phyloP scores from a whole-genome alignment of 2,329 filamentous ascomycete species.

The Sclerotinia borealis region DNA sequence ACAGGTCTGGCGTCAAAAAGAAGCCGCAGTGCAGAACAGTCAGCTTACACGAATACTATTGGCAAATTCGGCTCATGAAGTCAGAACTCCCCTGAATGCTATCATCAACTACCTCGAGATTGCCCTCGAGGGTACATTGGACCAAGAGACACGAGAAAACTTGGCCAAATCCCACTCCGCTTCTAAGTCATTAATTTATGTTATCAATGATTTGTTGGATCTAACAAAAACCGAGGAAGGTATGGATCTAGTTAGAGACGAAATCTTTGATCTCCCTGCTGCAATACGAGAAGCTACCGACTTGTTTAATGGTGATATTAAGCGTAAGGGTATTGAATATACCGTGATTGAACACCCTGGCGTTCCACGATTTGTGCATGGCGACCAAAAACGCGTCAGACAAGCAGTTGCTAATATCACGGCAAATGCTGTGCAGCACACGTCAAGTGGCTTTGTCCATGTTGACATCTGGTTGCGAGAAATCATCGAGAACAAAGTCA shows the following conservation, averaged over 20 bases:
- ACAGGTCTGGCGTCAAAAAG: constrained; percentile 87
- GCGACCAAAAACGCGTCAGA: constrained; percentile 73
- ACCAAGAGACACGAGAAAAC: constrained; percentile 79
- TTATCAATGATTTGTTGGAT: constrained; percentile 87
- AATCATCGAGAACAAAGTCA: constrained; percentile 46
- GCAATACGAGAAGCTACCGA: constrained; percentile 75
- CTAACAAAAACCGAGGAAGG: constrained; percentile 85
- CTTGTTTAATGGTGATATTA: constrained; percentile 67
- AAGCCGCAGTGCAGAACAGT: constrained; percentile 74
- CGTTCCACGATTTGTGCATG: constrained; percentile 64
- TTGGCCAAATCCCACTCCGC: constrained; percentile 80
- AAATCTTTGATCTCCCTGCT: constrained; percentile 64
- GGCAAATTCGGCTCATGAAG: constrained; percentile 86
- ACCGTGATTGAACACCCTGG: constrained; percentile 61
- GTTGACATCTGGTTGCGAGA: constrained; percentile 63
- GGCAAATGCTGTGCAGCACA: constrained; percentile 80
- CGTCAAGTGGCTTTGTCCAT: constrained; percentile 57
- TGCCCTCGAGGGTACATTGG: constrained; percentile 72
- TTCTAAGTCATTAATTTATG: constrained; percentile 87
- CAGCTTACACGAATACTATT: constrained; percentile 73
- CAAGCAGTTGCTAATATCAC: constrained; percentile 79
- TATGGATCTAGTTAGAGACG: constrained; percentile 70
- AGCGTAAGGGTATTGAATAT: constrained; percentile 68
- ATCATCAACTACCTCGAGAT: constrained; percentile 96
- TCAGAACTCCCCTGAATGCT: constrained; percentile 83